Conservation (phyloP, 1,139 yeast genomes). For the Pichia sp. region DNA sequence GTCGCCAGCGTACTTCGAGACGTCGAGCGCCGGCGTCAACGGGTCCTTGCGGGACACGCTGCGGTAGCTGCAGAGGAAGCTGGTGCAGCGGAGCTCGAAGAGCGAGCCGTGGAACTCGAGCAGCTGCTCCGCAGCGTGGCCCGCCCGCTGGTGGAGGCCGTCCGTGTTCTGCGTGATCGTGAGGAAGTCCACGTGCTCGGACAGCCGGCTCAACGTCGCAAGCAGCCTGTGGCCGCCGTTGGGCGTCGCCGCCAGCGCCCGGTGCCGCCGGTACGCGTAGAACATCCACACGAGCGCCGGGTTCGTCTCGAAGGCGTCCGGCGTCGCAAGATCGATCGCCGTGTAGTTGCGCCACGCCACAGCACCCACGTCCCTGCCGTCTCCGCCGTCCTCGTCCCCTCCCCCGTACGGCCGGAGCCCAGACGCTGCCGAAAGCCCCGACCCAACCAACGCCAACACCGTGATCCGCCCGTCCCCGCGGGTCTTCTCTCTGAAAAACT, state of each 20-base stretch:
- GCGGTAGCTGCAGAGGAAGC: conserved; percentile 66
- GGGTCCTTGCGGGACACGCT: conserved; percentile 54
- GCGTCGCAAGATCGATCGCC: conserved; percentile 82
- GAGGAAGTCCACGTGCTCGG: conserved; percentile 36
- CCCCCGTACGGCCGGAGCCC: conserved; percentile 61
- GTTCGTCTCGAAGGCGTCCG: conserved; percentile 78
- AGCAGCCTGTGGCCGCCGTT: conserved; percentile 70
- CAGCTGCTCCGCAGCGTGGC: conserved; percentile 48
- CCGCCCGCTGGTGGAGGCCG: conserved; percentile 64
- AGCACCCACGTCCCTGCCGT: conserved; percentile 33
- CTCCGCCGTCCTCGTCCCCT: conserved; percentile 35
- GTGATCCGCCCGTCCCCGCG: conserved; percentile 33
- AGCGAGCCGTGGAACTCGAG: conserved; percentile 77
- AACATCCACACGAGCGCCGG: conserved; percentile 91
- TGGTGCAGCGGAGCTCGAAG: conserved; percentile 69
- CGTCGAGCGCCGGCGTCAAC: conserved; percentile 51
- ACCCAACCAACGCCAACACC: conserved; percentile 75
- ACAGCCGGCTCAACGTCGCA: conserved; percentile 42
- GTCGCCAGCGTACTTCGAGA: conserved; percentile 14
- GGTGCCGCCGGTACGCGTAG: conserved; percentile 63
- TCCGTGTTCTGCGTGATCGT: conserved; percentile 83
- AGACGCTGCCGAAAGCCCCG: conserved; percentile 75
- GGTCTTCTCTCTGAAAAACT: not conserved
- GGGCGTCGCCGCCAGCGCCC: conserved; percentile 64
- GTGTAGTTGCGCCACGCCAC: conserved; percentile 69